A percentile compares a stretch with the other conserved stretches of the same genome.
These are phyloP conservation scores for Hemileia vastatrix DNA, from an alignment of 1,284 basidiomycete species.

Conservation along the genomic window DNA sequence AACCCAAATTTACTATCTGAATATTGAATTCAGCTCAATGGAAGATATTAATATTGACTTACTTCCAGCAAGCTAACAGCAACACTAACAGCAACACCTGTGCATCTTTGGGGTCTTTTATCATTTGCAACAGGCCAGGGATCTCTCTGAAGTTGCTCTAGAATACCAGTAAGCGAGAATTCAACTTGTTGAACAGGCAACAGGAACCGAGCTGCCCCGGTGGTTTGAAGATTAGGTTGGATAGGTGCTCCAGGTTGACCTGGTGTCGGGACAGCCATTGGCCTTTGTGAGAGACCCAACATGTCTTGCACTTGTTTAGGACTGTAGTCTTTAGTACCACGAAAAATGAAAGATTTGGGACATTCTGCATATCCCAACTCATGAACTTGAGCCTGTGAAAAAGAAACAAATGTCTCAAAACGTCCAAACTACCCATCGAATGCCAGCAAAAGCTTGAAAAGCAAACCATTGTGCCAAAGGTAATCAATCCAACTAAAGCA, in stretches of 20 bases:
- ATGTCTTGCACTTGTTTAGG: constrained; percentile 98
- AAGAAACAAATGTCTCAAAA: neutral
- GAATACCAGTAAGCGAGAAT: constrained; percentile 87
- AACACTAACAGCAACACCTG: constrained; percentile 86
- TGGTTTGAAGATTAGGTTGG: constrained; percentile 54
- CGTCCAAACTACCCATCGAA: neutral
- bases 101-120: constrained; percentile 88
- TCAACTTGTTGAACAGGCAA: constrained; percentile 88
- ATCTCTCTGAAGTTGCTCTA: constrained; percentile 80
- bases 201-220: constrained; percentile 85
- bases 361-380: constrained; percentile 94
- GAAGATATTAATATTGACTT: constrained; percentile 25
- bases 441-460: neutral
- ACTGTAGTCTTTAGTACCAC: constrained; percentile 95
- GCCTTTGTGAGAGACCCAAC: constrained; percentile 66
- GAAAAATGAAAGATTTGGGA: constrained; percentile 97
- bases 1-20: neutral
- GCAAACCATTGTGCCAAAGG: constrained; percentile 86
- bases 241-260: constrained; percentile 66
- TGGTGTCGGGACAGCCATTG: constrained; percentile 45
- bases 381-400: constrained; percentile 79
- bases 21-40: neutral
- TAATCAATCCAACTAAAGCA: constrained; percentile 89
- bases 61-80: constrained; percentile 90
- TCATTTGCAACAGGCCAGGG: constrained; percentile 97